Evolutionary conservation across 2,329 filamentous ascomycete genomes (phyloP), one percentile per base, ranked within the genome.

Genomic region (Endothia cerciana): DNA sequence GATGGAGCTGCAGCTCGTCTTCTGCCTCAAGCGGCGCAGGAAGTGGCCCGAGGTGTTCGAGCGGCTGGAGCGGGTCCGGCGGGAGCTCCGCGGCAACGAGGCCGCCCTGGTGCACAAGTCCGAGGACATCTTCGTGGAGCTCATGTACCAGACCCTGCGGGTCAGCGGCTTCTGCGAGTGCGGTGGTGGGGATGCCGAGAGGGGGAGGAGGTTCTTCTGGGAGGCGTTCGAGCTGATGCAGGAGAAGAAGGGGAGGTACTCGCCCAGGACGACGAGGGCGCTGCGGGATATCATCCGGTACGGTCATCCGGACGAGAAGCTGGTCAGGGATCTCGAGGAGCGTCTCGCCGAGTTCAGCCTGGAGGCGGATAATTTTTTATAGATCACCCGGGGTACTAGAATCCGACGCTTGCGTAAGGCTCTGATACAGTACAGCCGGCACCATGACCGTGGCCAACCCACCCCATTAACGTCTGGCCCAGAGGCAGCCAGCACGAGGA

Each of bases 121-220:
- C 43, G 63, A 53, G 56, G 63, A 64, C 33, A 38, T 38, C 1
- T 60, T 47, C 8, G 63, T 61, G 11, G 63, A 64, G 63, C 63
- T 64, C 33, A 60, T 58, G 63, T 64, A 64, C 56, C 63, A 55
- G 63, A 38, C 63, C 5, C 63, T 64, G 45, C 56, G 63, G n/a
- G 51, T 60, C 56, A 64, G 60, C 45, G 63, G 43, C 22, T 51
- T 64, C 55, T 64, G 63, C 38, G 63, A 64, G 56, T 64, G 63
- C 38, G 45, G 59, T 10, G 63, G 63, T 1, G 63, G 63, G 13
- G 63, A 64, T 19, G 43, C 56, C 4, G 56, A 53, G 7, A 55
- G 25, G 38, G 63, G 63, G 4, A 51, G 51, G 10, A 15, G 19
- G 2, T 60, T 64, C 56, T 64, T 64, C 45, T 36, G n/a, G 19